Percentiles rank a stretch among this genome's conserved stretches.
Evolutionary conservation across 2,329 filamentous ascomycete species (phyloP).

Genomic region (Diplodia mutila): DNA sequence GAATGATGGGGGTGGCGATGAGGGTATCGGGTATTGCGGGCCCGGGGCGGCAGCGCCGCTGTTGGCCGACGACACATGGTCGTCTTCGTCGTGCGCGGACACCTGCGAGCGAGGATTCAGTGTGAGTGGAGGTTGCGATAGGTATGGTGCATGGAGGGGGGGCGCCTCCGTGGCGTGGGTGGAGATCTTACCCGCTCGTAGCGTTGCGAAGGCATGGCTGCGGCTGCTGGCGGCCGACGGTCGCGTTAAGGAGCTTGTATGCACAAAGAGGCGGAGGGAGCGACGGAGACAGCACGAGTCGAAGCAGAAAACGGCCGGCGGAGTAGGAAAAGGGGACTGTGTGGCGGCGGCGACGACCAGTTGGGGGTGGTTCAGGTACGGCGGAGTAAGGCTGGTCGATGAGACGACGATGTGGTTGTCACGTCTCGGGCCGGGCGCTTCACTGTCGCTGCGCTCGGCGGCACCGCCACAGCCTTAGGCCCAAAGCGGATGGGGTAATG

Average conservation of each 20-base stretch:
- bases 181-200: constrained; percentile 52
- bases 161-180: constrained; percentile 27
- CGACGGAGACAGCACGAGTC: constrained; percentile 21
- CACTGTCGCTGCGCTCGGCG: constrained; percentile 5
- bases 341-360: not conserved
- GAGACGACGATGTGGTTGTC: constrained; percentile 20
- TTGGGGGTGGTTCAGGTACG: constrained; percentile 10
- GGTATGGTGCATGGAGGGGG: constrained; percentile 9
- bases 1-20: constrained; percentile 74
- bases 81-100: constrained; percentile 49
- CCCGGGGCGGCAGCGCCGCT: constrained; percentile 31
- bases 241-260: constrained; percentile 20
- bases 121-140: constrained; percentile 9
- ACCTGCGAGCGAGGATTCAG: constrained; percentile 37
- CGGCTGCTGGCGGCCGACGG: constrained; percentile 23
- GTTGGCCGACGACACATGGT: constrained; percentile 30
- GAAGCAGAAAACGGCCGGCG: constrained; percentile 4
- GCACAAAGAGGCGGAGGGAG: constrained; percentile 11
- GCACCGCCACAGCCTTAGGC: constrained; percentile 10
- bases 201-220: constrained; percentile 51
- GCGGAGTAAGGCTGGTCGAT: constrained; percentile 13
- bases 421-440: constrained; percentile 21
- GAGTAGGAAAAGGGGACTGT: constrained; percentile 14
- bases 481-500: not conserved
- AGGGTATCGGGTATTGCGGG: constrained; percentile 46